A percentile compares a stretch with the other conserved stretches of the same genome.
These are phyloP conservation scores for Nakazawaea laoshanensis DNA, from an alignment of 805 yeast species.

Conservation along the genomic window DNA sequence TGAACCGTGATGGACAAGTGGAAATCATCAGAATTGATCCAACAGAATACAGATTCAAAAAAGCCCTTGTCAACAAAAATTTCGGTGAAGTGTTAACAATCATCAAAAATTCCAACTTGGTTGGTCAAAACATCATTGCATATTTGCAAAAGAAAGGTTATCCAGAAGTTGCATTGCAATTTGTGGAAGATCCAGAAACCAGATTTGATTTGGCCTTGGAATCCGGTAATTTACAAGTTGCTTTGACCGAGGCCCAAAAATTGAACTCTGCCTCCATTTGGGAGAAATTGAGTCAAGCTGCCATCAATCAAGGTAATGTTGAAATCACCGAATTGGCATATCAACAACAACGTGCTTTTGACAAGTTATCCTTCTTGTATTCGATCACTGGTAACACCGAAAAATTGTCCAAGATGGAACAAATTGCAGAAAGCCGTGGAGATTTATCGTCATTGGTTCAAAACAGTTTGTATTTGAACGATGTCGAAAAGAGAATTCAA, in stretches of 20 bases:
- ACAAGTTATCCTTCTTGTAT: conserved; percentile 84
- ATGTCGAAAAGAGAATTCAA: conserved; percentile 65
- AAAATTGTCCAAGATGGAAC: conserved; percentile 76
- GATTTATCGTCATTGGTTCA: conserved; percentile 75
- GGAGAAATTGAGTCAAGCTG: conserved; percentile 80
- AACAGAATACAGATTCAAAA: conserved; percentile 94
- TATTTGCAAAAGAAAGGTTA: conserved; percentile 91
- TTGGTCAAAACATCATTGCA: conserved; percentile 95
- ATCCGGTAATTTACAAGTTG: conserved; percentile 81
- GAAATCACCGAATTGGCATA: conserved; percentile 79
- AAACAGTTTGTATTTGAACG: conserved; percentile 71
- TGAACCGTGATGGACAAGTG: conserved; percentile 80
- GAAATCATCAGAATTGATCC: conserved; percentile 81
- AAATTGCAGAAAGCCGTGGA: conserved; percentile 82
- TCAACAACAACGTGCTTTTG: conserved; percentile 81
- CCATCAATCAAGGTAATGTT: conserved; percentile 82
- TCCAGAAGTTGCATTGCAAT: conserved; percentile 95
- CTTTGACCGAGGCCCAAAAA: conserved; percentile 79
- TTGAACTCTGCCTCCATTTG: conserved; percentile 64
- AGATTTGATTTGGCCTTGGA: conserved; percentile 93
- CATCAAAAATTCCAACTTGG: conserved; percentile 81
- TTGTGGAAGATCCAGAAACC: conserved; percentile 93
- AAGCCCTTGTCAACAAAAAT: conserved; percentile 82
- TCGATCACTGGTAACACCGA: conserved; percentile 72
- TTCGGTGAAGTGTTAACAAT: conserved; percentile 87